Evolutionary conservation across 495 filamentous ascomycete genomes (phyloP).

Genomic region (Rhypophila decipiens): DNA sequence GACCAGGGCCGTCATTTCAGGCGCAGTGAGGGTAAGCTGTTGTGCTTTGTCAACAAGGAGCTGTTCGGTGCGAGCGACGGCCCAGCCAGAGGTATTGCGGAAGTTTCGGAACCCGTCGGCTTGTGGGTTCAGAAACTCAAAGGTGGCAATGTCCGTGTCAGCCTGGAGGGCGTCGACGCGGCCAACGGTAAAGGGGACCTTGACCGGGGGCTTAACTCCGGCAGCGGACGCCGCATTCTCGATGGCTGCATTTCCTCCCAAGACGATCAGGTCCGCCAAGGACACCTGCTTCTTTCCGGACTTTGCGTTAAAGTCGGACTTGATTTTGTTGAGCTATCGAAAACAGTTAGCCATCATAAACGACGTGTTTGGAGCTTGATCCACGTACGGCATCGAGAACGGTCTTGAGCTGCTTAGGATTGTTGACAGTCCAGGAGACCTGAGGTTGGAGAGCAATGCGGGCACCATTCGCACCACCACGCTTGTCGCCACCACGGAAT

Average conservation of each 20-base stretch:
- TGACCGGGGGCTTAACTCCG: conserved; percentile 10
- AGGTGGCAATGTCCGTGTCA: conserved; percentile 57
- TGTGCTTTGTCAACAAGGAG: conserved; percentile 62
- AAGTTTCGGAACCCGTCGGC: conserved; percentile 73
- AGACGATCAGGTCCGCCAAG: conserved; percentile 64
- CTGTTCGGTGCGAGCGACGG: conserved; percentile 55
- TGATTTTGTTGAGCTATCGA: background rate
- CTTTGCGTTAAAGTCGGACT: background rate
- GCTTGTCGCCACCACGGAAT: conserved; percentile 70
- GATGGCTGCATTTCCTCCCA: conserved; percentile 61
- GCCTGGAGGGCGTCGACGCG: conserved; percentile 49
- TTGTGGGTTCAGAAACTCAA: conserved; percentile 53
- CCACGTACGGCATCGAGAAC: conserved; percentile 52
- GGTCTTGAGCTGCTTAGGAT: conserved; percentile 51
- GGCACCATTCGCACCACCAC: conserved; percentile 67
- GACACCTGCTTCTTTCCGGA: conserved; percentile 54
- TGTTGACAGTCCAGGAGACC: conserved; percentile 63
- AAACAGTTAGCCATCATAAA: conserved; percentile 41
- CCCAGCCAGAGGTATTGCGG: conserved; percentile 42
- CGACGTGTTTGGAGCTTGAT: conserved; percentile 60
- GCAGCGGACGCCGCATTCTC: conserved; percentile 57
- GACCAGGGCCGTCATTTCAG: conserved; percentile 60
- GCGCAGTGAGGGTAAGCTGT: conserved; percentile 59
- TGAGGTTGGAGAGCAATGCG: conserved; percentile 66
- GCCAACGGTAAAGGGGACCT: conserved; percentile 44